Conservation (phyloP, 257 asterid species). For the Osmanthus fragrans region DNA sequence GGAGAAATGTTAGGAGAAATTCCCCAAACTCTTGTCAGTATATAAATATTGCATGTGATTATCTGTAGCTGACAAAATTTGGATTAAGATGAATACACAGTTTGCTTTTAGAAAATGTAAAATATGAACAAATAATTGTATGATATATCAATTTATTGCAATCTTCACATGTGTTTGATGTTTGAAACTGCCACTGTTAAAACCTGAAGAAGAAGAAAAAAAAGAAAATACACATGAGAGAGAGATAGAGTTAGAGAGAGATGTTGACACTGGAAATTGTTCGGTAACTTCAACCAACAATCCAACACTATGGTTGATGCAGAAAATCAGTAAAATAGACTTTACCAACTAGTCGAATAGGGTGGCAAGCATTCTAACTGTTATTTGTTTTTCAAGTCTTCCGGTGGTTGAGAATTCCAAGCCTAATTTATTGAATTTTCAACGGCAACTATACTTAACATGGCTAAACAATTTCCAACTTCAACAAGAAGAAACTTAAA, state of each 20-base stretch:
- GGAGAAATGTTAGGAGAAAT: too few relatives aligned
- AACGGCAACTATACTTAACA: background rate
- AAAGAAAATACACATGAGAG: constrained; percentile 6
- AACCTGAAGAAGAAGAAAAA: constrained; percentile 14
- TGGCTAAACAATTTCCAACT: background rate
- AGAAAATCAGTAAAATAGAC: background rate
- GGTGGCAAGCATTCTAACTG: background rate
- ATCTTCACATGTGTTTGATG: background rate
- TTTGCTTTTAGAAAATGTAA: background rate
- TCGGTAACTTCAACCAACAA: background rate
- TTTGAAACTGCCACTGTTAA: background rate
- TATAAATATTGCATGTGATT: too few relatives aligned
- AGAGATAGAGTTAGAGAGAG: background rate
- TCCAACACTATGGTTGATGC: background rate
- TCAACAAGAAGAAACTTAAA: background rate
- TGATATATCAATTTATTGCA: background rate
- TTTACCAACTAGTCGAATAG: background rate
- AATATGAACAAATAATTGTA: background rate
- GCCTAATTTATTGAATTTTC: background rate
- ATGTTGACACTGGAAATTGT: background rate
- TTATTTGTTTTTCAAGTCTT: background rate
- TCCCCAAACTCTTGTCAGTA: too few relatives aligned
- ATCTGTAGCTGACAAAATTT: background rate
- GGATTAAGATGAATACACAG: background rate
- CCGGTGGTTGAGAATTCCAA: background rate